Percentiles rank a stretch among this genome's conserved stretches.
Evolutionary conservation across 1,284 basidiomycete species (phyloP).

Genomic region (Phlebopus sp.): DNA sequence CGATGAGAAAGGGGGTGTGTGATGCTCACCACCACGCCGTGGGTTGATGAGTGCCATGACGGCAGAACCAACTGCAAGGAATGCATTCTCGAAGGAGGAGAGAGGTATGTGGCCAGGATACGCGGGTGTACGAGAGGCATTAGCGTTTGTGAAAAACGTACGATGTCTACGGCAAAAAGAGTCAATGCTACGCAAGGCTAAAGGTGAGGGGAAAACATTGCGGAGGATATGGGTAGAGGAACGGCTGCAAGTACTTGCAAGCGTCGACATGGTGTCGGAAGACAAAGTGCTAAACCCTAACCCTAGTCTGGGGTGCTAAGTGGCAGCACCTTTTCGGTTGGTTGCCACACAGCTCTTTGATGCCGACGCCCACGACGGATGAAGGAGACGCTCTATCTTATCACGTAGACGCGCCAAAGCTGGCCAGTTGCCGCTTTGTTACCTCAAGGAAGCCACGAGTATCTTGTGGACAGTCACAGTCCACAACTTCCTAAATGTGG

Average conservation of each 20-base stretch:
- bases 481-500: constrained; percentile 21
- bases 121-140: constrained; percentile 34
- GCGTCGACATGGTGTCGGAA: background rate
- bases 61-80: constrained; percentile 86
- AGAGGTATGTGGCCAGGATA: constrained; percentile 84
- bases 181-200: background rate
- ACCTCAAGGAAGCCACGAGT: constrained; percentile 12
- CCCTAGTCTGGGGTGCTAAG: constrained; percentile 6
- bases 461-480: constrained; percentile 15
- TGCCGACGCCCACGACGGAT: background rate
- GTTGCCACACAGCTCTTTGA: background rate
- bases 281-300: constrained; percentile 3
- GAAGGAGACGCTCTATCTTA: background rate
- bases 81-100: constrained; percentile 76
- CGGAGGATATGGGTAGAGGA: background rate
- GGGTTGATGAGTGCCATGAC: constrained; percentile 83
- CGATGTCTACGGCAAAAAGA: background rate
- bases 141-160: constrained; percentile 10
- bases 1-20: background rate
- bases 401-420: constrained; percentile 4
- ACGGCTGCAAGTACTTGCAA: background rate
- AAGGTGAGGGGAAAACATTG: background rate
- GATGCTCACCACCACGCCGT: constrained; percentile 73
- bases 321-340: background rate
- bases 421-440: constrained; percentile 10